A percentile compares a stretch with the other conserved stretches of the same genome.
Conservation (phyloP, 352 stramenopile species). For the Phytophthora lateralis region DNA sequence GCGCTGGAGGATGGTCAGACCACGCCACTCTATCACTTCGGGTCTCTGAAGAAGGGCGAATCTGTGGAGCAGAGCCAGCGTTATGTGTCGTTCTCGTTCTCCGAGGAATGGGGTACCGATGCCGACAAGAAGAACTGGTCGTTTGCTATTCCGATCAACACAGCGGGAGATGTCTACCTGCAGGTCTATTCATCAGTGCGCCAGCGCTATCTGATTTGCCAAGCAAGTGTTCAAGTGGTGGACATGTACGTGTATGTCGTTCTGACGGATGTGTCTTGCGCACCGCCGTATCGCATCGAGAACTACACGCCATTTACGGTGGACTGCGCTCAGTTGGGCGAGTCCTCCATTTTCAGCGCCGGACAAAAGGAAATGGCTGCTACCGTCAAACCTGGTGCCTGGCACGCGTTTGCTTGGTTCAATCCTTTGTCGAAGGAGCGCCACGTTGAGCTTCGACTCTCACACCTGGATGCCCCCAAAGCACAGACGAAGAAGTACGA, state of each 20-base stretch:
- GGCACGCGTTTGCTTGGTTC: conserved; percentile 86
- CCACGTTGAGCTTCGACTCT: conserved; percentile 68
- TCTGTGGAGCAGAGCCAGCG: conserved; percentile 62
- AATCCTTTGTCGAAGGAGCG: conserved; percentile 87
- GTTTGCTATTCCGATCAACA: conserved; percentile 80
- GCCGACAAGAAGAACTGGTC: conserved; percentile 71
- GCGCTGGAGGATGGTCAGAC: conserved; percentile 65
- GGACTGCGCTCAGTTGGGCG: conserved; percentile 72
- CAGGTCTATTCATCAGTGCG: conserved; percentile 80
- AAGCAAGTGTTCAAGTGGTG: conserved; percentile 87
- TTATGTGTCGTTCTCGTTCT: conserved; percentile 85
- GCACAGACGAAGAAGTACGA: conserved; percentile 79
- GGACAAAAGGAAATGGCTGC: conserved; percentile 56
- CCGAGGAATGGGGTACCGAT: conserved; percentile 58
- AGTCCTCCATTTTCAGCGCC: conserved; percentile 69
- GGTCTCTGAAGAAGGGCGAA: conserved; percentile 74
- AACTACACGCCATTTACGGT: conserved; percentile 88
- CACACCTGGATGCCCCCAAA: conserved; percentile 58
- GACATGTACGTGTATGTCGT: conserved; percentile 91
- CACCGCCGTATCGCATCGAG: conserved; percentile 85
- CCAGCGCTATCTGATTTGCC: conserved; percentile 79
- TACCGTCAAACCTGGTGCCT: conserved; percentile 69
- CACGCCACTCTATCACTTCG: conserved; percentile 80
- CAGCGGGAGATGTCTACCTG: conserved; percentile 77
- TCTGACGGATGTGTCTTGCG: conserved; percentile 78